Conservation (phyloP, 2,329 filamentous ascomycete species). For the Orbilia brochopaga region DNA sequence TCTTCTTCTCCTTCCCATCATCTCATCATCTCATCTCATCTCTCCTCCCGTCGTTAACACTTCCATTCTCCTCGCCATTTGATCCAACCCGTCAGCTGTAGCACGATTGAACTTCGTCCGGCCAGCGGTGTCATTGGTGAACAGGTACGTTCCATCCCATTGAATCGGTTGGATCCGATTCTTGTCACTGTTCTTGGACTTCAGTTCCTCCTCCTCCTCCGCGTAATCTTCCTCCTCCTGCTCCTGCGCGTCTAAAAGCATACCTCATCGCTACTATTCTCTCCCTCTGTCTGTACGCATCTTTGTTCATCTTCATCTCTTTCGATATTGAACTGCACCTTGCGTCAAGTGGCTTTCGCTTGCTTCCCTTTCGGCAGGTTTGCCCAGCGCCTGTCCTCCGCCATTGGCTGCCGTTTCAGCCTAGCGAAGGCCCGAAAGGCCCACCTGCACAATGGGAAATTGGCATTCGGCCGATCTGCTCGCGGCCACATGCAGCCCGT, state of each 20-base stretch:
- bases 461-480: slow-evolving; percentile 36
- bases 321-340: neutral
- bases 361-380: slow-evolving; percentile 35
- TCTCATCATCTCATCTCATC: slow-evolving; percentile 5
- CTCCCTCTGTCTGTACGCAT: too few species aligned
- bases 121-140: slow-evolving; percentile 46
- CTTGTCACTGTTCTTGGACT: neutral
- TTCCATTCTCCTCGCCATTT: slow-evolving; percentile 1
- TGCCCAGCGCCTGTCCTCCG: slow-evolving; percentile 16
- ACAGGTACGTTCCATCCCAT: slow-evolving; percentile 39
- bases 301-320: neutral
- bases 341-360: slow-evolving; percentile 4
- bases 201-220: neutral
- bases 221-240: too few species aligned
- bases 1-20: neutral
- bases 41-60: neutral
- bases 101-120: slow-evolving; percentile 23
- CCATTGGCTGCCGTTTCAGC: slow-evolving; percentile 47
- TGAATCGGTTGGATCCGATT: too few species aligned
- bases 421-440: slow-evolving; percentile 31
- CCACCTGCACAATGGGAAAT: slow-evolving; percentile 40
- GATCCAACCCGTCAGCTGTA: neutral
- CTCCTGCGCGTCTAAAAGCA: too few species aligned
- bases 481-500: slow-evolving; percentile 35
- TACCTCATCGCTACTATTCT: too few species aligned